Evolutionary conservation across 495 filamentous ascomycete genomes (phyloP).

Genomic region (Friedmanniomyces endolithicus): DNA sequence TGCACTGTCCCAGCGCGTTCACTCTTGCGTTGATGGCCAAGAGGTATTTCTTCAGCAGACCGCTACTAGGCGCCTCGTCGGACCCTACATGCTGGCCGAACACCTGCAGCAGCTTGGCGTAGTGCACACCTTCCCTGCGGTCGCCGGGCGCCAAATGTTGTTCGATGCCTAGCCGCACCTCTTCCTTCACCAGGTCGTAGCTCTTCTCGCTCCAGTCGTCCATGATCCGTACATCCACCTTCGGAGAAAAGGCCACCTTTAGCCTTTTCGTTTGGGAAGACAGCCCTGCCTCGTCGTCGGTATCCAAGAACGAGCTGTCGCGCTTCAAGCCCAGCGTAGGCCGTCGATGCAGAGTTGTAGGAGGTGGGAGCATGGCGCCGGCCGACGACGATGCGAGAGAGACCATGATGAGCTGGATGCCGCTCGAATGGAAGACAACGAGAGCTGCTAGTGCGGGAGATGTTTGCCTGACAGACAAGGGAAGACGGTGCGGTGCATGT

Average conservation of each 20-base stretch:
- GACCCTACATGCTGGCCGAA: slow-evolving; percentile 40
- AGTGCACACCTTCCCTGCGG: slow-evolving; percentile 52
- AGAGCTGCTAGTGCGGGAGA: too few relatives aligned
- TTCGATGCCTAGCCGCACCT: slow-evolving; percentile 63
- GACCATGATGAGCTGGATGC: slow-evolving; percentile 7
- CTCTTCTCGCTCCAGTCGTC: slow-evolving; percentile 47
- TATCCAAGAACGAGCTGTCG: slow-evolving; percentile 19
- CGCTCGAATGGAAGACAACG: neutral
- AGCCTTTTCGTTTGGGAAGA: slow-evolving; percentile 35
- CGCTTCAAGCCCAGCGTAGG: slow-evolving; percentile 17
- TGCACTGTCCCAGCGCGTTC: slow-evolving; percentile 58
- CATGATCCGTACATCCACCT: slow-evolving; percentile 49
- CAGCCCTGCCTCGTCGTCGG: slow-evolving; percentile 16
- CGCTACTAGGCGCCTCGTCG: slow-evolving; percentile 38
- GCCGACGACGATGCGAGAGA: slow-evolving; percentile 15
- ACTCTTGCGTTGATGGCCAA: slow-evolving; percentile 63
- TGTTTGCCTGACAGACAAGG: too few relatives aligned
- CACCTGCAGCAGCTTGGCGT: slow-evolving; percentile 59
- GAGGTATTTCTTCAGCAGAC: slow-evolving; percentile 58
- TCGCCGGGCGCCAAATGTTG: slow-evolving; percentile 32
- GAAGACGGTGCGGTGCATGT: too few relatives aligned
- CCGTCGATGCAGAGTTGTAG: slow-evolving; percentile 5
- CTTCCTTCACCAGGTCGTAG: slow-evolving; percentile 48
- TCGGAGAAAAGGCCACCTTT: slow-evolving; percentile 66
- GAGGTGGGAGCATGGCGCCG: slow-evolving; percentile 14